These are phyloP conservation scores for Fusarium sp. DNA, from an alignment of 2,329 filamentous ascomycete species.

Conservation along the genomic window DNA sequence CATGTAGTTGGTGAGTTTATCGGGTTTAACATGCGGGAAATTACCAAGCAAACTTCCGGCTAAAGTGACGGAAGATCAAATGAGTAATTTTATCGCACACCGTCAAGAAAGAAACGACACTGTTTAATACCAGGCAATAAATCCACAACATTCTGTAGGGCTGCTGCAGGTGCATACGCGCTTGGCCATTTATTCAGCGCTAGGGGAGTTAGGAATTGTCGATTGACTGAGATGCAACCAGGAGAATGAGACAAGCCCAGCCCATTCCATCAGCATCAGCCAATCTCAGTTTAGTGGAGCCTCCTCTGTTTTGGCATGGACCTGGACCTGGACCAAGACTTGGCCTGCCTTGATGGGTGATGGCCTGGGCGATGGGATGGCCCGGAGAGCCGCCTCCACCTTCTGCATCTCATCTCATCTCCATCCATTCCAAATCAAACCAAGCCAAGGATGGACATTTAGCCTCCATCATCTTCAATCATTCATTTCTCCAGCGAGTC, in stretches of 20 bases:
- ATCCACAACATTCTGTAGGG: not conserved
- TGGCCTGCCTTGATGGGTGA: conserved; percentile 4
- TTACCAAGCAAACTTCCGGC: not conserved
- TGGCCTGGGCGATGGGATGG: not conserved
- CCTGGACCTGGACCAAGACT: not conserved
- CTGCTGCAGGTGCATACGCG: conserved; percentile 14
- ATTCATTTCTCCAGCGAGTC: conserved; percentile 6
- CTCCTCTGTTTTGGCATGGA: conserved; percentile 10
- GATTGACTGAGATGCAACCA: not conserved
- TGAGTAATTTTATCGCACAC: not conserved
- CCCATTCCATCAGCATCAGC: conserved; percentile 13
- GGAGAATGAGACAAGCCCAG: conserved; percentile 13
- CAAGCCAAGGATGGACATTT: conserved; percentile 4
- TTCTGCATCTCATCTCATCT: conserved; percentile 12
- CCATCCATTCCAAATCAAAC: conserved; percentile 1
- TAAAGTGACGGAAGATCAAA: not conserved
- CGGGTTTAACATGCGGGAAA: not conserved
- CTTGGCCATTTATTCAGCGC: not conserved
- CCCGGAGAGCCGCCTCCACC: conserved; percentile 22
- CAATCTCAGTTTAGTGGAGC: conserved; percentile 17
- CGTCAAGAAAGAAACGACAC: not conserved
- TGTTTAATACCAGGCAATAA: not conserved
- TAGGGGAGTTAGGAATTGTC: conserved; percentile 11
- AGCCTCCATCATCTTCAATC: conserved; percentile 22
- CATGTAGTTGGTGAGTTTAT: not conserved